These are phyloP conservation scores for Cercophora newfieldiana DNA, from an alignment of 495 filamentous ascomycete genomes.

Conservation along the genomic window DNA sequence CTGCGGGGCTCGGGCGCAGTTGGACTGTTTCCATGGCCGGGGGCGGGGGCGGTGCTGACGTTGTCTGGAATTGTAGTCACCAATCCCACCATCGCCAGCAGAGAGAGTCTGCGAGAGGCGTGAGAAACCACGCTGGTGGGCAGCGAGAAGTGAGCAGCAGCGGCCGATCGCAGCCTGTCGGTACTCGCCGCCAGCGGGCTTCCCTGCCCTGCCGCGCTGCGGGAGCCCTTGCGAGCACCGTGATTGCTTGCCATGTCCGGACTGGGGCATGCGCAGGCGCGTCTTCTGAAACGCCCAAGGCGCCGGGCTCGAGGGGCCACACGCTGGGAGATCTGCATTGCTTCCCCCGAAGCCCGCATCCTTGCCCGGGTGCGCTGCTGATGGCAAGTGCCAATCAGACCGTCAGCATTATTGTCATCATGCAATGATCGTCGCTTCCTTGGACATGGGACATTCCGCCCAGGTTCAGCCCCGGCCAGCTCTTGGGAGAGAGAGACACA, in stretches of 20 bases:
- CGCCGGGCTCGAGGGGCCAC: neutral
- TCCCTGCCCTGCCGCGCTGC: neutral
- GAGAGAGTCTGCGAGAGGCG: no score
- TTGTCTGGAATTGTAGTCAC: no score
- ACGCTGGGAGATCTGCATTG: neutral
- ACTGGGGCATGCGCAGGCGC: conserved; percentile 1
- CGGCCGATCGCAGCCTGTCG: no score
- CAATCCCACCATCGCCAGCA: no score
- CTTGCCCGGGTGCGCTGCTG: neutral
- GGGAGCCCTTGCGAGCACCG: neutral
- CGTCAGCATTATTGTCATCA: neutral
- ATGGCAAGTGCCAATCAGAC: conserved; percentile 4
- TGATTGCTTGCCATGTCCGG: conserved; percentile 2
- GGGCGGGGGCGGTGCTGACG: no score
- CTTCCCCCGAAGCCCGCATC: neutral
- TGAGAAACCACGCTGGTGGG: no score
- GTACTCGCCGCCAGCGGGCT: neutral
- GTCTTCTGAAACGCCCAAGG: conserved; percentile 8
- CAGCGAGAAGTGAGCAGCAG: neutral
- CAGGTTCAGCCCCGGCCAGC: neutral
- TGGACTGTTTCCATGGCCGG: no score
- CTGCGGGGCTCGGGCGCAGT: neutral
- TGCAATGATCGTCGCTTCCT: conserved; percentile 6
- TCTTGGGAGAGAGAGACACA: no score
- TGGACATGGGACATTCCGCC: neutral